Conservation (phyloP, 805 yeast species). For the Candida silvicultrix region DNA sequence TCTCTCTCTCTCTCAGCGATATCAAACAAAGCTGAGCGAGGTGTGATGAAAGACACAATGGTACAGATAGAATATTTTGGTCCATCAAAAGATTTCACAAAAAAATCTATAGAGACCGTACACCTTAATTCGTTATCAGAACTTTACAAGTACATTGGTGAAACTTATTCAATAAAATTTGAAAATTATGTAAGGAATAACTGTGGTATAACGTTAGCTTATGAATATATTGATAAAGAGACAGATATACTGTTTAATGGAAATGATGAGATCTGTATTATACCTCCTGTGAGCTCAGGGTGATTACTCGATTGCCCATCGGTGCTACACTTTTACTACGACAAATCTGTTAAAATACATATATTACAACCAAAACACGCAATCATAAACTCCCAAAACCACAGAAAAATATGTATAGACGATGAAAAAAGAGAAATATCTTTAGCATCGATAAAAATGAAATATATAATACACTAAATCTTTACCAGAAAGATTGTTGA, state of each 20-base stretch:
- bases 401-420: background rate
- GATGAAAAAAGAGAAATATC: background rate
- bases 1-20: too few relatives aligned
- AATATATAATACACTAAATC: too few relatives aligned
- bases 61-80: constrained; percentile 13
- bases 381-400: background rate
- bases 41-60: too few relatives aligned
- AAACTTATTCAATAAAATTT: constrained; percentile 4
- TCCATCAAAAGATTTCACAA: constrained; percentile 11
- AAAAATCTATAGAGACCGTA: background rate
- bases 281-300: constrained; percentile 19
- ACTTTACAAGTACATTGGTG: constrained; percentile 1
- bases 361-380: background rate
- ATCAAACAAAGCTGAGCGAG: too few relatives aligned
- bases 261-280: constrained; percentile 12
- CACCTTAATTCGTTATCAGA: background rate
- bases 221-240: constrained; percentile 12
- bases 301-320: background rate
- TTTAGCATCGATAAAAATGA: background rate
- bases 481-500: constrained; percentile 1
- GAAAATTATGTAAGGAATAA: constrained; percentile 1
- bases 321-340: too few relatives aligned
- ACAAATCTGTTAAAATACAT: background rate
- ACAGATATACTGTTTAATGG: background rate
- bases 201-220: constrained; percentile 14